Conservation (phyloP, 192 early-diverging fungal genomes). For the Backusella mclennaniae region DNA sequence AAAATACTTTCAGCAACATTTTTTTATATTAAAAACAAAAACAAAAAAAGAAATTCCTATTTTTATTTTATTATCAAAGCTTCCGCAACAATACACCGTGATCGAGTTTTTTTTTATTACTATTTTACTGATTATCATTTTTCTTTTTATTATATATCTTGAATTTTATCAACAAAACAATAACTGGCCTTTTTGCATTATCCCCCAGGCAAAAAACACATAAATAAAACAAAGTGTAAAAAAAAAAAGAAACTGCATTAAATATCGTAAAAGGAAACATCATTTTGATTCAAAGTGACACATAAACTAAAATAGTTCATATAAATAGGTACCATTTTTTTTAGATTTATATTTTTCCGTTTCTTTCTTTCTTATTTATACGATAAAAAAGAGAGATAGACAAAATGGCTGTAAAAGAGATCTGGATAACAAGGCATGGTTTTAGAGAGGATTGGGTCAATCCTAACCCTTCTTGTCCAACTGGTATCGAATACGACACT, state of each 20-base stretch:
- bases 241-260: background rate
- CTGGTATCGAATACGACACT: conserved; percentile 18
- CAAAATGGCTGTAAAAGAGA: conserved; percentile 27
- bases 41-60: background rate
- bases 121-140: background rate
- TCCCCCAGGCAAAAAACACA: background rate
- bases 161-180: background rate
- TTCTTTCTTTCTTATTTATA: background rate
- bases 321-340: background rate
- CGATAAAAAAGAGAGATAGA: background rate
- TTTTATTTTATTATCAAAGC: background rate
- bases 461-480: conserved; percentile 23
- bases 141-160: background rate
- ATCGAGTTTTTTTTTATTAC: background rate
- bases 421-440: conserved; percentile 33
- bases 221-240: background rate
- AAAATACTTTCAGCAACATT: background rate
- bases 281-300: background rate
- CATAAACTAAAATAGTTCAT: background rate
- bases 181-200: background rate
- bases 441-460: conserved; percentile 34
- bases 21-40: background rate
- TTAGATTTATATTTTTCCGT: background rate
- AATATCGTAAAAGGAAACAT: background rate
- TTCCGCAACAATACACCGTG: background rate